Conservation (phyloP, 2,329 filamentous ascomycete genomes). For the Claviceps purpurea region DNA sequence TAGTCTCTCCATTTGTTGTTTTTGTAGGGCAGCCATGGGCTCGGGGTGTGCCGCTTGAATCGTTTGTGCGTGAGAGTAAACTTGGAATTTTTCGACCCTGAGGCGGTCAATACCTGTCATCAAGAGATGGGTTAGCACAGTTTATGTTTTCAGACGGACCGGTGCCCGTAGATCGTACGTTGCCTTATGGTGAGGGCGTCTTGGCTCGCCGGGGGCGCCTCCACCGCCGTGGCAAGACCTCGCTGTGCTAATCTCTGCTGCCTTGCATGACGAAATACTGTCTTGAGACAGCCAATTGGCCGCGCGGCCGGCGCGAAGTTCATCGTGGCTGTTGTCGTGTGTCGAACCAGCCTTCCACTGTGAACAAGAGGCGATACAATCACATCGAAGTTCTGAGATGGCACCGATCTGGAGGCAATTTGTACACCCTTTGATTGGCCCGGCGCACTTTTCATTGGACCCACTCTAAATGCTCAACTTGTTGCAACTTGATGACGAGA, state of each 20-base stretch:
- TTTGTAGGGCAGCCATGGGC: slow-evolving; percentile 54
- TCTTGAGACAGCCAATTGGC: slow-evolving; percentile 59
- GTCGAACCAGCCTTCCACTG: slow-evolving; percentile 1
- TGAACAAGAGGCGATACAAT: not conserved
- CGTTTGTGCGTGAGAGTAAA: slow-evolving; percentile 44
- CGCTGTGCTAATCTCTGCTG: slow-evolving; percentile 32
- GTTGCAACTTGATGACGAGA: not conserved
- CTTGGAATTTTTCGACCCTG: slow-evolving; percentile 29
- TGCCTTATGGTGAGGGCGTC: slow-evolving; percentile 19
- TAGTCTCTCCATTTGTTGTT: slow-evolving; percentile 56
- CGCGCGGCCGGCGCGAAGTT: slow-evolving; percentile 51
- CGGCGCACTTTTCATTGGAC: slow-evolving; percentile 19
- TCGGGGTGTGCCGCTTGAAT: slow-evolving; percentile 44
- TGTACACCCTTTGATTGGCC: slow-evolving; percentile 22
- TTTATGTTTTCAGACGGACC: too few species aligned
- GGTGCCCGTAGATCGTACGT: slow-evolving; percentile 17
- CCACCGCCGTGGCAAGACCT: slow-evolving; percentile 31
- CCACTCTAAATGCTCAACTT: slow-evolving; percentile 6
- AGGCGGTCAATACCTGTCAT: slow-evolving; percentile 19
- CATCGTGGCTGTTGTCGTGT: slow-evolving; percentile 24
- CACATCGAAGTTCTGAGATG: not conserved
- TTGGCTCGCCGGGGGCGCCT: slow-evolving; percentile 10
- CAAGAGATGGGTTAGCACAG: slow-evolving; percentile 7
- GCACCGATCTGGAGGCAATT: not conserved
- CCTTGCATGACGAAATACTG: slow-evolving; percentile 44